Conservation (phyloP, 441 rosid species). For the California macrophylla region DNA sequence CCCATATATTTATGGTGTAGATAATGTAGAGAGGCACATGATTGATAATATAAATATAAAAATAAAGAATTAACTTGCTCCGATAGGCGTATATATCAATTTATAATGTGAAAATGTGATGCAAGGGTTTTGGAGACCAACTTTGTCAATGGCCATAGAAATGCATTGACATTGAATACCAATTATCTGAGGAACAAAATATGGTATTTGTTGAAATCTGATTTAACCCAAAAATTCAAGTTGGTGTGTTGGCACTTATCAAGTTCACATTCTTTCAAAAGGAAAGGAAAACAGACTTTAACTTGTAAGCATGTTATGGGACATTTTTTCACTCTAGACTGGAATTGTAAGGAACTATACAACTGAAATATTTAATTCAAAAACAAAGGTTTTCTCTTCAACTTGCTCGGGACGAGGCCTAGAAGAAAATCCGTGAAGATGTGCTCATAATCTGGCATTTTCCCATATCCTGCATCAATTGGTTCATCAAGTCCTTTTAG, state of each 20-base stretch:
- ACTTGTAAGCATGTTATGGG: neutral
- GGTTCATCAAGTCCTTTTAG: constrained; percentile 1
- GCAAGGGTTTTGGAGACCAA: neutral
- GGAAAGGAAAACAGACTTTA: too few species aligned
- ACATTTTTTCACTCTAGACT: neutral
- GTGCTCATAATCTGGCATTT: constrained; percentile 75
- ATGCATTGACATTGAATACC: too few species aligned
- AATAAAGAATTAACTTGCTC: too few species aligned
- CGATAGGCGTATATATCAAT: neutral
- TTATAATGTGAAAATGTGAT: too few species aligned
- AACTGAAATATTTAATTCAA: neutral
- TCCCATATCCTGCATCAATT: constrained; percentile 58
- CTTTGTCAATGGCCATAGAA: neutral
- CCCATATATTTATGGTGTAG: neutral
- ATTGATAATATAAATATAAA: too few species aligned
- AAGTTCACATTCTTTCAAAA: too few species aligned
- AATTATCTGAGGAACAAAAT: too few species aligned
- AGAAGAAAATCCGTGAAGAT: constrained; percentile 70
- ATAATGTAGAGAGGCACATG: neutral
- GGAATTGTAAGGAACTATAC: neutral
- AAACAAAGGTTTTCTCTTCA: constrained; percentile 28
- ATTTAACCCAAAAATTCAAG: too few species aligned
- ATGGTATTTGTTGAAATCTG: too few species aligned
- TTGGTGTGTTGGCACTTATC: too few species aligned
- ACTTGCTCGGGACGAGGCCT: constrained; percentile 31